These are phyloP conservation scores for Coniochaeta sp. DNA, from an alignment of 2,329 filamentous ascomycete species.

Conservation along the genomic window DNA sequence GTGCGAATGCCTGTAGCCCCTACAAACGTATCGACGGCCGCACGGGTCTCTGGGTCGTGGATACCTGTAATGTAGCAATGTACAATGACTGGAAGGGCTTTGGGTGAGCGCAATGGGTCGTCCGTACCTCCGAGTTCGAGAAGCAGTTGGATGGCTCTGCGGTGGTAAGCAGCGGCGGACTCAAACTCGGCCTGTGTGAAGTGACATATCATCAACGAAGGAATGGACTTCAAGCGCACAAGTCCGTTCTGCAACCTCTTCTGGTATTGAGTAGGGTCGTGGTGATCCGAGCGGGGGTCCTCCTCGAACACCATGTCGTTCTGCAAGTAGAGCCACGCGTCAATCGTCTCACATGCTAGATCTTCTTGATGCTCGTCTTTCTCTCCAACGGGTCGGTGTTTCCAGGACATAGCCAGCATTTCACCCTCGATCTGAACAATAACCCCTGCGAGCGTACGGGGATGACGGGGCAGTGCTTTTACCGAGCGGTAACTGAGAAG, in stretches of 20 bases:
- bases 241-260: conserved; percentile 43
- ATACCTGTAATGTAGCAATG: conserved; percentile 48
- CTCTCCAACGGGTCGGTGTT: conserved; percentile 28
- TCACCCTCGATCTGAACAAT: conserved; percentile 52
- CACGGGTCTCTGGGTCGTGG: conserved; percentile 2
- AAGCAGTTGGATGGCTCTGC: conserved; percentile 34
- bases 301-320: conserved; percentile 29
- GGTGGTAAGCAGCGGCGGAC: conserved; percentile 40
- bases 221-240: conserved; percentile 42
- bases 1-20: conserved; percentile 14
- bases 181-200: conserved; percentile 50
- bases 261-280: conserved; percentile 28
- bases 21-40: conserved; percentile 34
- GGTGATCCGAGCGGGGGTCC: conserved; percentile 33
- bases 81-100: conserved; percentile 23
- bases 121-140: conserved; percentile 23
- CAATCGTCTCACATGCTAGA: conserved; percentile 28
- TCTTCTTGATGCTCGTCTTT: conserved; percentile 25
- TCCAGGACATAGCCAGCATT: conserved; percentile 39
- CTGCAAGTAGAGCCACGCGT: conserved; percentile 39
- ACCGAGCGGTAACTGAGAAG: conserved; percentile 42
- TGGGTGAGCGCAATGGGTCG: conserved; percentile 11
- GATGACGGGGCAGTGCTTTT: conserved; percentile 12
- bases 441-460: conserved; percentile 28
- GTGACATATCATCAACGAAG: conserved; percentile 44